These are phyloP conservation scores for Casuarina equisetifolia DNA, from an alignment of 306 rosid species.

Conservation along the genomic window DNA sequence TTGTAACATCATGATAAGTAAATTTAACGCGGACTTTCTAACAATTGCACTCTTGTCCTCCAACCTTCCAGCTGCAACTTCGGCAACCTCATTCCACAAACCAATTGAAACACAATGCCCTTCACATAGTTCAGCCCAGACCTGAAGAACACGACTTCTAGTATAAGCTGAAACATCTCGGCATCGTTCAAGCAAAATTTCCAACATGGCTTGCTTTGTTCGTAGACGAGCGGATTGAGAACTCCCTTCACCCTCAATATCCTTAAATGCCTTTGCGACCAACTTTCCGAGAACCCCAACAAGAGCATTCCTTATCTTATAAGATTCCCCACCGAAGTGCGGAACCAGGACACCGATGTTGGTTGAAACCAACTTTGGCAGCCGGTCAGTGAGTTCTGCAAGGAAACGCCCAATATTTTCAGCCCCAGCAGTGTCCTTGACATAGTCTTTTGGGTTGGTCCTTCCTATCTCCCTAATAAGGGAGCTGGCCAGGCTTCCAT, in stretches of 20 bases:
- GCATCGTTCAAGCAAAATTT: constrained; percentile 93
- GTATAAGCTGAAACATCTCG: constrained; percentile 98
- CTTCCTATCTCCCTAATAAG: constrained; percentile 89
- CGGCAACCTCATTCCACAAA: constrained; percentile 92
- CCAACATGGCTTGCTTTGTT: constrained; percentile 96
- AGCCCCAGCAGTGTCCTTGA: constrained; percentile 83
- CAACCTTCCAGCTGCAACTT: constrained; percentile 89
- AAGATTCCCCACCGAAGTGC: constrained; percentile 96
- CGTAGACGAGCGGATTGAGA: constrained; percentile 77
- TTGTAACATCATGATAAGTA: constrained; percentile 90
- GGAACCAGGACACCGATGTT: constrained; percentile 86
- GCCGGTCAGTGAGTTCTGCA: constrained; percentile 85
- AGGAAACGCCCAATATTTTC: constrained; percentile 90
- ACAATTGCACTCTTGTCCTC: constrained; percentile 98
- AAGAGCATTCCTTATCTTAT: constrained; percentile 90
- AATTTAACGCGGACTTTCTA: constrained; percentile 77
- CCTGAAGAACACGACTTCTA: constrained; percentile 94
- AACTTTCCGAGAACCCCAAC: constrained; percentile 86
- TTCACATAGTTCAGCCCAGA: constrained; percentile 95
- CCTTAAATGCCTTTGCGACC: constrained; percentile 74
- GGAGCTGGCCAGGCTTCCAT: constrained; percentile 77
- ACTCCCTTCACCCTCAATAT: constrained; percentile 77
- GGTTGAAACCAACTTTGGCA: constrained; percentile 81
- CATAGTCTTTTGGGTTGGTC: constrained; percentile 85
- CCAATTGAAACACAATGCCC: constrained; percentile 92